Percentiles rank a stretch among this genome's conserved stretches.
phyloP scores from a whole-genome alignment of 768 basidiomycete genomes.

The Kondoa malvinella region DNA sequence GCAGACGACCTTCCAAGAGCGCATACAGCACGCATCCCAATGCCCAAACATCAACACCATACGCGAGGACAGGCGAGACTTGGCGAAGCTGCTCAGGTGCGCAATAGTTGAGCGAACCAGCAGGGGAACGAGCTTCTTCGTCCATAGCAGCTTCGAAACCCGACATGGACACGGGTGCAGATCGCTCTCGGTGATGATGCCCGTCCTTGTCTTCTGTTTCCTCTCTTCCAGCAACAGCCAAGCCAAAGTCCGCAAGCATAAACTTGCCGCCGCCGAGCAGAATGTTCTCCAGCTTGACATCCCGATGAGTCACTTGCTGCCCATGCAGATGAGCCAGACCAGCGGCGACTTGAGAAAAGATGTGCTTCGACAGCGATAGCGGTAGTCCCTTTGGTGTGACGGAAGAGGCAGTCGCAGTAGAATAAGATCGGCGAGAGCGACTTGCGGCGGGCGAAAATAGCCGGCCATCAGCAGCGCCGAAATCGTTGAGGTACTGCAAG shows the following conservation, averaged over 20 bases:
- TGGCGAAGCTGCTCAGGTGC: slow-evolving; percentile 27
- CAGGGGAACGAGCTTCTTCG: not conserved
- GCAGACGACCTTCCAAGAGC: slow-evolving; percentile 64
- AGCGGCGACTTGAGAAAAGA: slow-evolving; percentile 70
- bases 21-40: slow-evolving; percentile 77
- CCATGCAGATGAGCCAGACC: slow-evolving; percentile 71
- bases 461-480: slow-evolving; percentile 39
- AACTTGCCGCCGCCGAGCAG: slow-evolving; percentile 44
- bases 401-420: not conserved
- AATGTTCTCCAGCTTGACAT: slow-evolving; percentile 93
- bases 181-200: not conserved
- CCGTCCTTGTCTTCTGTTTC: not conserved
- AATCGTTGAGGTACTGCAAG: slow-evolving; percentile 48
- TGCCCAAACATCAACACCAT: slow-evolving; percentile 84
- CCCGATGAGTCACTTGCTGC: slow-evolving; percentile 66
- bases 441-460: slow-evolving; percentile 30
- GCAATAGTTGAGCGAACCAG: slow-evolving; percentile 29
- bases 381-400: slow-evolving; percentile 37
- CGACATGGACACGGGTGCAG: slow-evolving; percentile 4
- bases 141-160: slow-evolving; percentile 8
- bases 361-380: slow-evolving; percentile 23
- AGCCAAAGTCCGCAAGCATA: slow-evolving; percentile 69
- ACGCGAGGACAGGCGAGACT: slow-evolving; percentile 28
- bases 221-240: slow-evolving; percentile 38
- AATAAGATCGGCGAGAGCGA: slow-evolving; percentile 7